Evolutionary conservation across 495 filamentous ascomycete species (phyloP), one percentile per base, ranked within the genome.

Genomic region (Hypoxylon crocopeplum): DNA sequence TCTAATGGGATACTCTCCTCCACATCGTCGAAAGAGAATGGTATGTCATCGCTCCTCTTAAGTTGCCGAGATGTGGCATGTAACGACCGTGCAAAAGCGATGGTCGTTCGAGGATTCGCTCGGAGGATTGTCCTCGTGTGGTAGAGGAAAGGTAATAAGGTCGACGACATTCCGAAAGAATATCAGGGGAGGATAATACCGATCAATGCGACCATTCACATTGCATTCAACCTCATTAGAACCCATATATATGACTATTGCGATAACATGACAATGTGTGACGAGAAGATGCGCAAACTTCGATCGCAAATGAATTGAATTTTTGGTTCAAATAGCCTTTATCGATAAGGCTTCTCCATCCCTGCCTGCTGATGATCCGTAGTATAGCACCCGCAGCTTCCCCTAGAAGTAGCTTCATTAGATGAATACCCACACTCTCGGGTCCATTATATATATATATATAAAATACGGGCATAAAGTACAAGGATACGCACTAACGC

Each of bases 131-230:
- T 88, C 50, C 76, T 76, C n/a, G 88, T 90, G 48, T 88, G 84
- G 68, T 90, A 91, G 6, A 92, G 80, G 41, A 91, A 89, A 0
- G 87, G 84, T 10, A 82, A 66, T 5, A 82, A 56, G 1, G 76
- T 76, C 1, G 72, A 71, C 13, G 69, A 64, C 74, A 75, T 77
- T 24, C 20, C 64, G 56, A 33, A n/a, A n/a, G 11, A 16, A 7
- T 41, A 13, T 15, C 8, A 17, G 8, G n/a, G n/a, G n/a, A n/a
- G n/a, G 16, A 20, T 1, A 1, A 1, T 22, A 19, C 10, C 1
- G 13, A 41, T 27, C 24, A n/a, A n/a, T n/a, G n/a, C n/a, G n/a
- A n/a, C n/a, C n/a, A n/a, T n/a, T n/a, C n/a, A n/a, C n/a, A n/a
- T n/a, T n/a, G n/a, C n/a, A n/a, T n/a, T n/a, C n/a, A n/a, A n/a